phyloP scores from a whole-genome alignment of 805 yeast species.

The Yamadazyma insecticola region DNA sequence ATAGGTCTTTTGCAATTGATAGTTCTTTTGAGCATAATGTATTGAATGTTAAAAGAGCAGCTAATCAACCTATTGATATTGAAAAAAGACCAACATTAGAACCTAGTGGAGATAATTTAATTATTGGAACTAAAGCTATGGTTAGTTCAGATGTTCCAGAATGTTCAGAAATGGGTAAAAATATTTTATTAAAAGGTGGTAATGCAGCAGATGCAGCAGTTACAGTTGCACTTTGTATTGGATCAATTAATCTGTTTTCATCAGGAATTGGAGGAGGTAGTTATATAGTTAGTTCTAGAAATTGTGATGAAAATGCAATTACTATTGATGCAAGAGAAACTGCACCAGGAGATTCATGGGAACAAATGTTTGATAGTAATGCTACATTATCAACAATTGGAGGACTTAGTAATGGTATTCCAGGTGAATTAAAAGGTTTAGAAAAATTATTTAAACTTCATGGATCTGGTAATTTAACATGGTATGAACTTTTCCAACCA shows the following conservation, averaged over 20 bases:
- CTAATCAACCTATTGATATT: slow-evolving; percentile 41
- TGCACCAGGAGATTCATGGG: slow-evolving; percentile 65
- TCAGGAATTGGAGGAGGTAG: slow-evolving; percentile 96
- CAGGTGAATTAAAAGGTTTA: slow-evolving; percentile 90
- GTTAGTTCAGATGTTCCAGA: slow-evolving; percentile 62
- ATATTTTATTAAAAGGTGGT: slow-evolving; percentile 54
- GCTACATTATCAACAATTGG: slow-evolving; percentile 59
- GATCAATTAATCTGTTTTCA: slow-evolving; percentile 73
- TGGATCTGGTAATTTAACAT: slow-evolving; percentile 66
- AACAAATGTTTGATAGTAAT: slow-evolving; percentile 59
- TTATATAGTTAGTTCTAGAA: slow-evolving; percentile 43
- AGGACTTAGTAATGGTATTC: slow-evolving; percentile 82
- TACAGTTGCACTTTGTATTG: slow-evolving; percentile 84
- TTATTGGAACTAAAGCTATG: slow-evolving; percentile 47
- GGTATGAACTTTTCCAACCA: slow-evolving; percentile 74
- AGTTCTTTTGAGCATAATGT: too few relatives aligned
- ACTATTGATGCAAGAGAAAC: slow-evolving; percentile 84
- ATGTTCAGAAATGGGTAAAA: slow-evolving; percentile 61
- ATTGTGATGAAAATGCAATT: slow-evolving; percentile 40
- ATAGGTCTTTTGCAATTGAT: too few relatives aligned
- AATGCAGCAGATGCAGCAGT: slow-evolving; percentile 94
- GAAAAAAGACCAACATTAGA: slow-evolving; percentile 37
- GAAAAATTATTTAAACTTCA: slow-evolving; percentile 53
- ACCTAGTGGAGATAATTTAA: slow-evolving; percentile 37
- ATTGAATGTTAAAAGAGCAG: too few relatives aligned